Evolutionary conservation across 371 early-diverging fungal species (phyloP), one percentile per base, ranked within the genome.

Genomic region (Rhizomucor miehei): DNA sequence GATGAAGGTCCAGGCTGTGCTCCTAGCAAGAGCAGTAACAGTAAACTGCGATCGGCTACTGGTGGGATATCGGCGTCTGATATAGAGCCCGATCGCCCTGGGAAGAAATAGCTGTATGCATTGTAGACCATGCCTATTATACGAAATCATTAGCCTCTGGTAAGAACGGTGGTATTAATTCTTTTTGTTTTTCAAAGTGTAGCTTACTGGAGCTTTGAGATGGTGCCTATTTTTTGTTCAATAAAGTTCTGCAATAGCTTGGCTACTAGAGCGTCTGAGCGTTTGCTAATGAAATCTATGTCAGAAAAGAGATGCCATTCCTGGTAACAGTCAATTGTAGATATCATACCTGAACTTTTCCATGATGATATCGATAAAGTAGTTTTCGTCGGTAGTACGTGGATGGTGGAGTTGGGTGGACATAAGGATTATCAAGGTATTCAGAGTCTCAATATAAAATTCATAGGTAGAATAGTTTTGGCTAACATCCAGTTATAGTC

Each of bases 71-170:
- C 77, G 11, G 73, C 60, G 45, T 78, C 75, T 5, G 60, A 57
- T 19, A 70, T 67, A 2, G 65, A 66, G 16, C 65, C 65, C 35
- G 78, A 60, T 20, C 82, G 70, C 8, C 80, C 49, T 14, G 75
- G 52, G 51, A 90, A 90, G 17, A 89, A 62, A 50, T 85, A 89
- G 36, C 71, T 81, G 65, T 89, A 90, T 0, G 90, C 90, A 51
- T 71, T 86, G 59, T 79, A 87, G 0, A 88, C 82, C 51, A 86
- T 54, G 45, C 80, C 80, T 79, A 60, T 54, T n/a, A n/a, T n/a
- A n/a, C n/a, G n/a, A n/a, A n/a, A n/a, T n/a, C n/a, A n/a, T n/a
- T n/a, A n/a, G n/a, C n/a, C n/a, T n/a, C n/a, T n/a, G n/a, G n/a
- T n/a, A 29, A 29, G 3, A 8, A 29, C 29, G 29, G 8, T 8